Evolutionary conservation across 306 rosid genomes (phyloP), one percentile per base, ranked within the genome.

Genomic region (Arachis stenosperma): DNA sequence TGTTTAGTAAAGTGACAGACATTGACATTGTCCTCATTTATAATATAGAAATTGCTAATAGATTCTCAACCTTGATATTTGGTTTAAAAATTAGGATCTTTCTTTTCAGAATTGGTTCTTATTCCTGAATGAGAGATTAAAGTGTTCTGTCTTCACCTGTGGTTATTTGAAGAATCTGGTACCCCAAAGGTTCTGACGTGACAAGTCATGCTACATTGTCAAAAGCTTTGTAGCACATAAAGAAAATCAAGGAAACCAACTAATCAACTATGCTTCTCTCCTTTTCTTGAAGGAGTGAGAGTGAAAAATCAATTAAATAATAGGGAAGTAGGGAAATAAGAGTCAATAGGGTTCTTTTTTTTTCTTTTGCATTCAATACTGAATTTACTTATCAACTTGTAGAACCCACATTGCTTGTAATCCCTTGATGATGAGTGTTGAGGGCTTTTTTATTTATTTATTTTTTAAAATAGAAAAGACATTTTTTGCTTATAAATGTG

Each of bases 311-410:
- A 36, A 46, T 46, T 30, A 22, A 58, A 40, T 42, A 14, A 7
- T 6, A 7, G 30, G 67, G 67, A 63, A 48, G 50, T 58, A 78
- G 61, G 53, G 76, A 70, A 53, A 70, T 5, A 33, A 51, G 55
- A 61, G 36, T 53, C 27, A 7, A 10, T 52, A 12, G 65, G 75
- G 30, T 61, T 6, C 12, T n/a, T 11, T 3, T 22, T 22, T 22
- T 22, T 22, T 22, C 27, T 22, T 22, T 22, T 22, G 27, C 27
- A 22, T 22, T 22, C 27, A 22, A 22, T 22, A 22, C 27, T 22
- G 27, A 30, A 58, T 58, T 58, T 17, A 36, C 68, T 65, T 44
- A 13, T 6, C 3, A 47, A 46, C 36, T 46, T 56, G 50, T 53
- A 29, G 61, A 40, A 10, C 12, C 39, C 39, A 51, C 50, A 30